Percentiles rank a stretch among this genome's conserved stretches.
These are phyloP conservation scores for Leccinum griseonigrum DNA, from an alignment of 1,284 basidiomycete genomes.

Conservation along the genomic window DNA sequence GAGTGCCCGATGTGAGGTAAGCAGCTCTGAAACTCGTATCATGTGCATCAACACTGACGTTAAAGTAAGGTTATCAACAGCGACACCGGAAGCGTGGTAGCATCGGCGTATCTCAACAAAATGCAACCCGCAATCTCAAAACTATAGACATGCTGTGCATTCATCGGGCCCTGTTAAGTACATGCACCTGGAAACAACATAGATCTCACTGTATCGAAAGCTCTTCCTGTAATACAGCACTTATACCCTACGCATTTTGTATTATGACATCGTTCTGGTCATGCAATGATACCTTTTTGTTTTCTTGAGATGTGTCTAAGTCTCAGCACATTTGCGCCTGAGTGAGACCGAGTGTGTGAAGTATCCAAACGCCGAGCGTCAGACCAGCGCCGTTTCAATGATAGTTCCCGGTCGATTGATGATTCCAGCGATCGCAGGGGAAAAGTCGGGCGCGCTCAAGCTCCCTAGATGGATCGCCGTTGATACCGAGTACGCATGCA, in stretches of 20 bases:
- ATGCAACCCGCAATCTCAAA: constrained; percentile 57
- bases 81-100: constrained; percentile 51
- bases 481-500: background rate
- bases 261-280: constrained; percentile 12
- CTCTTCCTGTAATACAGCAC: constrained; percentile 14
- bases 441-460: background rate
- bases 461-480: background rate
- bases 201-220: constrained; percentile 24
- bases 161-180: background rate
- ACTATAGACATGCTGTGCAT: constrained; percentile 27
- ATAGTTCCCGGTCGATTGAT: background rate
- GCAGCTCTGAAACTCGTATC: constrained; percentile 18
- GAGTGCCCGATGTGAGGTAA: constrained; percentile 64
- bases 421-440: background rate
- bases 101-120: constrained; percentile 63
- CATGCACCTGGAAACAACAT: constrained; percentile 14
- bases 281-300: constrained; percentile 4
- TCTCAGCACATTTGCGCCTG: background rate
- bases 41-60: constrained; percentile 15
- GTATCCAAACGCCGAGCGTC: background rate
- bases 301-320: constrained; percentile 8
- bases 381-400: constrained; percentile 2
- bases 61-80: constrained; percentile 52
- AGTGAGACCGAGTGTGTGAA: background rate
- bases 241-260: constrained; percentile 26